Percentiles rank a stretch among this genome's conserved stretches.
phyloP scores from a whole-genome alignment of 2,329 filamentous ascomycete species.

The Botrytis paeoniae region DNA sequence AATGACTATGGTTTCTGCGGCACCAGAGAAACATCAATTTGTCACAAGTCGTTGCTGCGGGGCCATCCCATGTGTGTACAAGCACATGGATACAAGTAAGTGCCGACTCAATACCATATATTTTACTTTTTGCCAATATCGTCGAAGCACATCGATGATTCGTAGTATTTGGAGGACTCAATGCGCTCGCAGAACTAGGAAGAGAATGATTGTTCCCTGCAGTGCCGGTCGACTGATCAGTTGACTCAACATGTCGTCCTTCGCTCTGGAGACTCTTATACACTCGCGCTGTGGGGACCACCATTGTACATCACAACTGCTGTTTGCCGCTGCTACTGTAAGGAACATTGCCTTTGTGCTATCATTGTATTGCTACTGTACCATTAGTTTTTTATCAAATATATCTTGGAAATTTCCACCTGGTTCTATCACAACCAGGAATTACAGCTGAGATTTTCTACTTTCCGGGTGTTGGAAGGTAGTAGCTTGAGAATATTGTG shows the following conservation, averaged over 20 bases:
- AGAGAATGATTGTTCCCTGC: not conserved
- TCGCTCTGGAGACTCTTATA: not conserved
- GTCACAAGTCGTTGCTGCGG: not conserved
- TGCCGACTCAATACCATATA: not conserved
- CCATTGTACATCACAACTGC: not conserved
- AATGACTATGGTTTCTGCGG: not conserved
- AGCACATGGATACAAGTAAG: too few species aligned
- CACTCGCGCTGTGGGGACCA: too few species aligned
- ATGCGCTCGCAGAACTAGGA: not conserved
- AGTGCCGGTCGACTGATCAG: not conserved
- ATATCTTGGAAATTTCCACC: not conserved
- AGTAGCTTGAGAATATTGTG: not conserved
- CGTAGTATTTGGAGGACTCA: not conserved
- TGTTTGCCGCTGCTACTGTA: not conserved
- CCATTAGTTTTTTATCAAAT: not conserved
- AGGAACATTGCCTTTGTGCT: not conserved
- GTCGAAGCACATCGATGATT: not conserved
- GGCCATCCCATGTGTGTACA: too few species aligned
- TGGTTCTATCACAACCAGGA: too few species aligned
- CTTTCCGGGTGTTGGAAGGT: not conserved
- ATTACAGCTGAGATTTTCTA: too few species aligned
- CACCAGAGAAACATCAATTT: not conserved
- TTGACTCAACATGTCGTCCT: not conserved
- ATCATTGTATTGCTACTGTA: not conserved
- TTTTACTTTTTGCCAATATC: not conserved